Percentiles rank a stretch among this genome's conserved stretches.
Conservation (phyloP, 768 basidiomycete genomes). For the Lactifluus pinguis region DNA sequence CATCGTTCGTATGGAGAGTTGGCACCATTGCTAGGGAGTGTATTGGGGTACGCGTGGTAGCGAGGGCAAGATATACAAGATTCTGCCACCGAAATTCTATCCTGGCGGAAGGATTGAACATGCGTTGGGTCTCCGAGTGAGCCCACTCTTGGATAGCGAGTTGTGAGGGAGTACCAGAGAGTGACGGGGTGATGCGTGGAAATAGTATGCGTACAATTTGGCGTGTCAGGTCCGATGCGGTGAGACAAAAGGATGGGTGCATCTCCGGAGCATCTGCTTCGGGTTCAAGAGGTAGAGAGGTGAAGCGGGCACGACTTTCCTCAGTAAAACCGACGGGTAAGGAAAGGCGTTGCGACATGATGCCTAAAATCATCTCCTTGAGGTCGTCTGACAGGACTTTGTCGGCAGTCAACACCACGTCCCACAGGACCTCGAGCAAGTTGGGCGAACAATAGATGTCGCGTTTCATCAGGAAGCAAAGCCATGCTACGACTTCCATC, state of each 20-base stretch:
- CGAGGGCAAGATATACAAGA: constrained; percentile 15
- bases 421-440: constrained; percentile 36
- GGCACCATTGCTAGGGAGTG: neutral
- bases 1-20: neutral
- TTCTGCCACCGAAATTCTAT: constrained; percentile 16
- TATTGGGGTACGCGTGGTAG: constrained; percentile 6
- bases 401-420: constrained; percentile 27
- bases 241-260: constrained; percentile 13
- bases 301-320: neutral
- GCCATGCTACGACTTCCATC: constrained; percentile 6
- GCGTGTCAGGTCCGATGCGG: constrained; percentile 9
- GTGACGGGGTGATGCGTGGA: constrained; percentile 6
- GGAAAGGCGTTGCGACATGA: constrained; percentile 29
- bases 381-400: constrained; percentile 22
- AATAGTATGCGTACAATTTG: constrained; percentile 15
- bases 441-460: constrained; percentile 27
- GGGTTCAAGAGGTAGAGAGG: neutral
- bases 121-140: constrained; percentile 1
- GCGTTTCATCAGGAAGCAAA: constrained; percentile 8
- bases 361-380: constrained; percentile 30
- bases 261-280: constrained; percentile 1
- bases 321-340: constrained; percentile 19
- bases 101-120: constrained; percentile 9
- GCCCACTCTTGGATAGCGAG: constrained; percentile 16
- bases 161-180: constrained; percentile 10